phyloP scores from a whole-genome alignment of 805 yeast genomes.

The Sugiyamaella valdiviana region DNA sequence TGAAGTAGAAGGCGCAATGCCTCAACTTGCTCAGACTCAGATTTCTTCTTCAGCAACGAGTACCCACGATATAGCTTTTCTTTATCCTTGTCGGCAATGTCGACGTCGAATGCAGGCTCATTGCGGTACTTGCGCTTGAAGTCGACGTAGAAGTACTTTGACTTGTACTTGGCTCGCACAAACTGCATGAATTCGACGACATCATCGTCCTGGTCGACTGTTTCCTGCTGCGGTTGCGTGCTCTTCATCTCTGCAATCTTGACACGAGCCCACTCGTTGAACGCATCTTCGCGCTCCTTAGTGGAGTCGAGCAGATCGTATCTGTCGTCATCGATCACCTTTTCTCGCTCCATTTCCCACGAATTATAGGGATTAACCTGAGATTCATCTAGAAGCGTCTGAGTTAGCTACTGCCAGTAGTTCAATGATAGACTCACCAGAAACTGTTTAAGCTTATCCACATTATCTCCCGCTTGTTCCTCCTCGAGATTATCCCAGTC shows the following conservation, averaged over 20 bases:
- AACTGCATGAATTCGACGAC: conserved; percentile 28
- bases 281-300: conserved; percentile 35
- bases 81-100: conserved; percentile 33
- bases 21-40: conserved; percentile 15
- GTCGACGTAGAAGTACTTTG: conserved; percentile 34
- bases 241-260: conserved; percentile 13
- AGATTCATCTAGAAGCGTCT: conserved; percentile 31
- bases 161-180: conserved; percentile 24
- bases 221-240: not conserved
- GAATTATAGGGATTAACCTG: conserved; percentile 40
- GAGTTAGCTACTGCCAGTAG: conserved; percentile 25
- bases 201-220: conserved; percentile 9
- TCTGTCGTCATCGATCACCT: conserved; percentile 39
- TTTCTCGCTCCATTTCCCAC: conserved; percentile 43
- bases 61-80: conserved; percentile 37
- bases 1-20: conserved; percentile 19
- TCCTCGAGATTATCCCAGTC: conserved; percentile 5
- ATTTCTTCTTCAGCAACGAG: conserved; percentile 17
- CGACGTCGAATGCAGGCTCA: conserved; percentile 24
- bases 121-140: conserved; percentile 35
- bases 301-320: conserved; percentile 35
- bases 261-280: conserved; percentile 41
- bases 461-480: conserved; percentile 21
- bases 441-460: conserved; percentile 4
- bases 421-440: conserved; percentile 18